Conservation (phyloP, 2,329 filamentous ascomycete genomes). For the Mycosphaerella arachidis region DNA sequence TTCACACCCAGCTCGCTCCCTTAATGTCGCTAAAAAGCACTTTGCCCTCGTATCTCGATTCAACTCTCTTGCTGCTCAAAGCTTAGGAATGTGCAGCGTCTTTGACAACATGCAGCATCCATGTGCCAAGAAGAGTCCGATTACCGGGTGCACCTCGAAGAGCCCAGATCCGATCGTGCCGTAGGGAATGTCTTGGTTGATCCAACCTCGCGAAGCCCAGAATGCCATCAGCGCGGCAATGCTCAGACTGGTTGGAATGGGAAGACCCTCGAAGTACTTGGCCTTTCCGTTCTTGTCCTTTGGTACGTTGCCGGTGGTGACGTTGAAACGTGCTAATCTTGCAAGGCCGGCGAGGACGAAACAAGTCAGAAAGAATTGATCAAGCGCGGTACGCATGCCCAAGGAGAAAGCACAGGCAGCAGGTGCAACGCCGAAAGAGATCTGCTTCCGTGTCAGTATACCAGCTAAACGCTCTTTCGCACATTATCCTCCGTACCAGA, state of each 20-base stretch:
- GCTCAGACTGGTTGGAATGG: conserved; percentile 83
- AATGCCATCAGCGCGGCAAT: conserved; percentile 83
- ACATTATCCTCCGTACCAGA: conserved; percentile 58
- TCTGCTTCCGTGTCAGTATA: conserved; percentile 49
- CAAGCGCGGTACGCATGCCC: conserved; percentile 76
- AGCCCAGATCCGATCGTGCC: conserved; percentile 63
- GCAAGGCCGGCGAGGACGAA: conserved; percentile 95
- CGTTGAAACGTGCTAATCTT: conserved; percentile 93
- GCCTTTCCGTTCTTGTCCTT: conserved; percentile 91
- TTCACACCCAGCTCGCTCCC: neutral
- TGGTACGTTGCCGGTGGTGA: conserved; percentile 81
- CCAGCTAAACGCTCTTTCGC: neutral
- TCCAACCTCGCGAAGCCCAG: conserved; percentile 78
- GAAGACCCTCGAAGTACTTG: conserved; percentile 93
- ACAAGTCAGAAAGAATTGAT: conserved; percentile 76
- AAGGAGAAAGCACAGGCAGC: conserved; percentile 83
- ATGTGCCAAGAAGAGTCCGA: conserved; percentile 76
- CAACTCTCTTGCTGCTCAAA: conserved; percentile 24
- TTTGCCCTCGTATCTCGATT: neutral
- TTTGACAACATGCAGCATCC: conserved; percentile 94
- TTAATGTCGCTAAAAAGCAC: neutral
- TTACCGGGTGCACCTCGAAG: conserved; percentile 80
- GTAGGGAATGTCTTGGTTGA: conserved; percentile 71
- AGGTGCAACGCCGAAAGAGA: conserved; percentile 91
- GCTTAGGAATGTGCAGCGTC: conserved; percentile 92